Evolutionary conservation across 148 eudicot genomes (phyloP), one percentile per base, ranked within the genome.

Genomic region (Camellia sinensis): DNA sequence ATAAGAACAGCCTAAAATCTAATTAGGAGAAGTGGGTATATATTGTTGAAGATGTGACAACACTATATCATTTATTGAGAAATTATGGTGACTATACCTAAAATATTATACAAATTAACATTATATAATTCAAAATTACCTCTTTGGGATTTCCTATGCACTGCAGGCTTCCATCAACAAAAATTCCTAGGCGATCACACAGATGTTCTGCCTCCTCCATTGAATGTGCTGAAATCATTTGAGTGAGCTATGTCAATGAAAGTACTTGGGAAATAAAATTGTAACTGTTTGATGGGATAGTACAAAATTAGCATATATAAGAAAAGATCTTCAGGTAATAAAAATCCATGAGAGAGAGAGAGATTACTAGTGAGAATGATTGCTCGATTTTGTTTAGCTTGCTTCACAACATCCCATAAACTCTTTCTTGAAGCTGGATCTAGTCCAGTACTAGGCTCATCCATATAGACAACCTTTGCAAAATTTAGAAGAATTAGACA

Each of bases 191-290:
- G 57, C 98, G 87, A 76, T 92, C 98, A 86, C 98, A 94, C 41
- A 94, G 86, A 81, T 87, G 93, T 84, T 94, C 98, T 29, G 98
- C 98, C 84, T 94, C 98, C 84, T 94, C 98, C 98, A 94, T 94
- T 6, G 98, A 94, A 85, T 92, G 98, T 1, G 98, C 97, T 94
- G 90, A 78, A 82, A 82, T 7, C 19, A 76, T 81, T 73, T 77
- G 17, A 45, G 56, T 14, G 15, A 57, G 56, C 54, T 15, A n/a
- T 66, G 56, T 80, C 71, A 82, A 59, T 70, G 66, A 56, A 5
- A 73, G 17, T 61, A 66, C 43, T 1, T n/a, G 11, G n/a, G 11
- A 77, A 60, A 11, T 9, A 19, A 19, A 44, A 63, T 17, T 46
- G 57, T 62, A 62, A 45, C 48, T 43, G 19, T 67, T 9, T 73